phyloP scores from a whole-genome alignment of 2,329 filamentous ascomycete genomes.

The Arthrobotrys musiformis region DNA sequence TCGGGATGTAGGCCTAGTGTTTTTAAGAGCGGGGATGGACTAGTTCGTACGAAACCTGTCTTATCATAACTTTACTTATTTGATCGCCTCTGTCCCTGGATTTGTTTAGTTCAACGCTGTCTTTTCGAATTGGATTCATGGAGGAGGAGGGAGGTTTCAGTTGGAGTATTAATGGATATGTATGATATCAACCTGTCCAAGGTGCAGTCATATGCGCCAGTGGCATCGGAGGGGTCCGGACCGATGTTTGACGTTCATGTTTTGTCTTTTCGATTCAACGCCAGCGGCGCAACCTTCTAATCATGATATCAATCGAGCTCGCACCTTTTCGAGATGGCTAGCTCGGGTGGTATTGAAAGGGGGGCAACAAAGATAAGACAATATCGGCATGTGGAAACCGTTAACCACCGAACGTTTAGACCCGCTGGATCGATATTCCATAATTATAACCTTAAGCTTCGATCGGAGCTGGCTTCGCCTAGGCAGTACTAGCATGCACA shows the following conservation, averaged over 20 bases:
- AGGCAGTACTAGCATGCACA: not conserved
- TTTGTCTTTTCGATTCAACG: not conserved
- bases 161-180: not conserved
- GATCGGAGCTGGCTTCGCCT: too few relatives aligned
- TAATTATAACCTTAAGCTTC: too few relatives aligned
- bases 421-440: too few relatives aligned
- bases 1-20: not conserved
- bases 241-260: too few relatives aligned
- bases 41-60: conserved; percentile 20
- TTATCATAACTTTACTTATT: not conserved
- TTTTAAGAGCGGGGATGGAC: too few relatives aligned
- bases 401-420: too few relatives aligned
- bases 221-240: not conserved
- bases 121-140: not conserved
- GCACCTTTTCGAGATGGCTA: too few relatives aligned
- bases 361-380: too few relatives aligned
- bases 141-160: not conserved
- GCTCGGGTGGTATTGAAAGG: too few relatives aligned
- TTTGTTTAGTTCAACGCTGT: not conserved
- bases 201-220: not conserved
- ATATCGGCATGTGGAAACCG: too few relatives aligned
- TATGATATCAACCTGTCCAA: not conserved
- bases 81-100: too few relatives aligned
- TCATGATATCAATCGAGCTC: too few relatives aligned
- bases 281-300: not conserved